Base-by-base conservation (phyloP, 192 early-diverging fungal species). In the Coemansia asiatica region DNA sequence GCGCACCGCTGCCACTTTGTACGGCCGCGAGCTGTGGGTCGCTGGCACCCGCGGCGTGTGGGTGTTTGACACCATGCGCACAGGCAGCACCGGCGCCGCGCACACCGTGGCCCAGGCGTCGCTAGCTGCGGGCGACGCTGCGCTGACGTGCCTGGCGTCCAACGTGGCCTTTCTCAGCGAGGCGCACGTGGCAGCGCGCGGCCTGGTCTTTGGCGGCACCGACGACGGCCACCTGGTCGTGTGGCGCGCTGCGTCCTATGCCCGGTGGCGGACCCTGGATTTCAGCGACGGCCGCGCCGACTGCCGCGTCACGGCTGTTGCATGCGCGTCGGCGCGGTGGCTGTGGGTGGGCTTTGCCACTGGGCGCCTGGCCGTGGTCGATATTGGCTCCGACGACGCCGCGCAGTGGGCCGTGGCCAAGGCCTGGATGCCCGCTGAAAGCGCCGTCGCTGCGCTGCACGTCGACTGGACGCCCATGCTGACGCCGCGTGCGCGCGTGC, bases 261-360 rank as follows among this genome's bases (percentile, higher is more conserved):
- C 69, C 62, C 73, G 79, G 33, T 66, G 70, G 79, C 66, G 79
- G 40, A 75, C 74, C 25, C 38, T 76, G 15, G 79, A 82, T 54
- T 47, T 82, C 63, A 68, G 79, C 71, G 61, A 56, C 56, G 79
- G 70, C 16, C 59, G 64, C 10, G 57, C 57, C 40, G 70, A 73
- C 12, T 63, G 54, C 33, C 74, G 71, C 18, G 62, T 82, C 27
- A 76, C 74, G 1, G 70, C 79, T 21, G 51, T 82, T n/a, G 71
- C 67, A 12, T 82, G 79, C 33, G 63, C 60, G 31, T 66, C 70
- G 9, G 74, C 61, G 4, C 64, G 74, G 21, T 71, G 67, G 64
- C 74, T 82, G 53, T 82, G 79, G 79, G 70, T 82, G 6, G 79
- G 79, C 10, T 61, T 73, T 44, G 74, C 64, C 8, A 62, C 74